Evolutionary conservation across 2,329 filamentous ascomycete species (phyloP).

Genomic region (Phaeosphaeria sp.): DNA sequence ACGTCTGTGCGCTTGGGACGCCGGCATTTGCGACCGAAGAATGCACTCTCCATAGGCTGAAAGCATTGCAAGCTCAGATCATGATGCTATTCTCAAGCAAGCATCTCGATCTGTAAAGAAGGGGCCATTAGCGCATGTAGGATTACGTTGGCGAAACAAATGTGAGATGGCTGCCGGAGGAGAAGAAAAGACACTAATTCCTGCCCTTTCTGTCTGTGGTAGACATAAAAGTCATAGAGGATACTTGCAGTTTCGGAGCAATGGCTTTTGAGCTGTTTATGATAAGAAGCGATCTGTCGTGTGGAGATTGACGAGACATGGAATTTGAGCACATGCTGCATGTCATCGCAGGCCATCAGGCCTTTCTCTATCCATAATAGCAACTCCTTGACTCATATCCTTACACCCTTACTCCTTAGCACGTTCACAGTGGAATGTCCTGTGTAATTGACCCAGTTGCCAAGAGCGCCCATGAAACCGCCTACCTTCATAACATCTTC

Average conservation of each 20-base stretch:
- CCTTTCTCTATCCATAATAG: too few relatives aligned
- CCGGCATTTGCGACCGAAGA: neutral
- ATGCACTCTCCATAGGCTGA: neutral
- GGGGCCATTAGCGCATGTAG: too few relatives aligned
- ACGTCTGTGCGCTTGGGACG: neutral
- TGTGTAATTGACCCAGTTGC: slow-evolving; percentile 84
- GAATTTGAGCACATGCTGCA: too few relatives aligned
- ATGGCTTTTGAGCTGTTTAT: too few relatives aligned
- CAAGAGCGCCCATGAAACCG: slow-evolving; percentile 66
- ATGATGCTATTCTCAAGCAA: neutral
- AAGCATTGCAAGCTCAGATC: neutral
- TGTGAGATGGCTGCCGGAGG: neutral
- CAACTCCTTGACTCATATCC: slow-evolving; percentile 62
- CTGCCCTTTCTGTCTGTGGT: too few relatives aligned
- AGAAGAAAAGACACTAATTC: neutral
- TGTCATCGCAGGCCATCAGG: too few relatives aligned
- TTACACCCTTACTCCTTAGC: slow-evolving; percentile 83
- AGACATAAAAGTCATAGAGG: neutral
- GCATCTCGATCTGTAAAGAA: neutral
- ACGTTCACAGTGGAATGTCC: slow-evolving; percentile 79
- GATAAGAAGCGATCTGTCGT: too few relatives aligned
- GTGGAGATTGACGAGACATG: too few relatives aligned
- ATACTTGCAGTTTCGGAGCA: too few relatives aligned
- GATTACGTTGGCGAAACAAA: neutral
- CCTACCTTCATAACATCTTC: slow-evolving; percentile 71